Percentiles rank a stretch among this genome's conserved stretches.
These are phyloP conservation scores for Dichotomopilus funicola DNA, from an alignment of 2,329 filamentous ascomycete species.

Conservation along the genomic window DNA sequence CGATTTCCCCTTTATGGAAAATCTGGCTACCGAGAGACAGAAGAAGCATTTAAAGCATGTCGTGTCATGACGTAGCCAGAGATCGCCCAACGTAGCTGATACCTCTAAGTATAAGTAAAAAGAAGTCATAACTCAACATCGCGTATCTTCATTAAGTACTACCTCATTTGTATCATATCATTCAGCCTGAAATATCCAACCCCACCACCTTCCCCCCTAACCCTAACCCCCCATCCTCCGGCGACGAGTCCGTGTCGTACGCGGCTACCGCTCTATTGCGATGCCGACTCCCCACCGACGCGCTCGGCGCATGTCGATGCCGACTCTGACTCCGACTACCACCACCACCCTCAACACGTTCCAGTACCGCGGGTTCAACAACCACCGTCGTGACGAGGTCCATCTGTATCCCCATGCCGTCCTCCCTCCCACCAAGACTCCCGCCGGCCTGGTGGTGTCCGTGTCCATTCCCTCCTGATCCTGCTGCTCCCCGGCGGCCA, in stretches of 20 bases:
- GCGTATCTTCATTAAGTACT: not conserved
- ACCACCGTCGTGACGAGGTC: slow-evolving; percentile 27
- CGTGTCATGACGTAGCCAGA: too few species aligned
- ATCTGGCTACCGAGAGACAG: too few species aligned
- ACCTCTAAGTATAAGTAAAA: too few species aligned
- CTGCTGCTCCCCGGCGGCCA: too few species aligned
- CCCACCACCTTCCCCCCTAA: not conserved
- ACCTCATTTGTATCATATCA: not conserved
- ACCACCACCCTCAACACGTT: not conserved
- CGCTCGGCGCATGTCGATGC: not conserved
- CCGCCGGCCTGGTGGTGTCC: not conserved
- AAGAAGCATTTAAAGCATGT: too few species aligned
- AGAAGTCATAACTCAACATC: too few species aligned
- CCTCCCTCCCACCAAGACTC: not conserved
- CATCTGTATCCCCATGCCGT: slow-evolving; percentile 26
- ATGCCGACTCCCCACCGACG: not conserved
- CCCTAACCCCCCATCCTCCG: not conserved
- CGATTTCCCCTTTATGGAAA: too few species aligned
- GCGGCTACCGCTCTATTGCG: not conserved
- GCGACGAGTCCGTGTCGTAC: not conserved
- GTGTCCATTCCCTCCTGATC: not conserved
- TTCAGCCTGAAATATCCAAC: not conserved
- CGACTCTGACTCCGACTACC: not conserved
- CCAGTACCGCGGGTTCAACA: slow-evolving; percentile 20
- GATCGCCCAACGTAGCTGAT: too few species aligned